A percentile compares a stretch with the other conserved stretches of the same genome.
These are phyloP conservation scores for Tilletia caries DNA, from an alignment of 1,284 basidiomycete species.

Conservation along the genomic window DNA sequence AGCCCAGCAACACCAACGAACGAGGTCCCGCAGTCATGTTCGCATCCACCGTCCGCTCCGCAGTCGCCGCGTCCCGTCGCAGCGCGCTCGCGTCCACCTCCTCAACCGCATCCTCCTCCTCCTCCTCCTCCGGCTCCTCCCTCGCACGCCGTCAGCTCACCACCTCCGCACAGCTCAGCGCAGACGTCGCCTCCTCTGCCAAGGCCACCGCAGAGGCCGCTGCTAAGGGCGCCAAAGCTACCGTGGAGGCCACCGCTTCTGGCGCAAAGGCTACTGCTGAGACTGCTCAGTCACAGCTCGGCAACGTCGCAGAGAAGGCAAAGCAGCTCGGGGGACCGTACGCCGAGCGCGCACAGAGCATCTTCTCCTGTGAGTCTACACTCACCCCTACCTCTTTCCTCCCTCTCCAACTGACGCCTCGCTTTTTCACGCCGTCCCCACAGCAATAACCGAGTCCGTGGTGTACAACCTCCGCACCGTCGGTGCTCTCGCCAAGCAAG, in stretches of 20 bases:
- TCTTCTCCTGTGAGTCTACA: slow-evolving; percentile 41
- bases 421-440: neutral
- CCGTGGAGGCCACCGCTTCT: neutral
- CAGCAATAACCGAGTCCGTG: slow-evolving; percentile 38
- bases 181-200: slow-evolving; percentile 5
- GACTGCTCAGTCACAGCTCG: slow-evolving; percentile 9
- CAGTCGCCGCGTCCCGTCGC: neutral
- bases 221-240: neutral
- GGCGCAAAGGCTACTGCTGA: neutral
- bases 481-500: slow-evolving; percentile 79
- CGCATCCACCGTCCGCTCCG: slow-evolving; percentile 8
- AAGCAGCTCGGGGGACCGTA: slow-evolving; percentile 41
- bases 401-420: neutral
- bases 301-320: slow-evolving; percentile 30
- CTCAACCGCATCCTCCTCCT: slow-evolving; percentile 1
- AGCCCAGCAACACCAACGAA: no score
- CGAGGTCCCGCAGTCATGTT: no score
- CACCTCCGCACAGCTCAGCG: neutral
- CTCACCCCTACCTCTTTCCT: neutral
- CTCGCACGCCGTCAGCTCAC: slow-evolving; percentile 1
- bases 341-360: slow-evolving; percentile 32
- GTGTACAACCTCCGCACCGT: slow-evolving; percentile 62
- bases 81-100: neutral
- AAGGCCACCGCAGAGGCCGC: neutral
- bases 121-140: neutral